Conservation (phyloP, 441 rosid genomes). For the Euphorbia corollata region DNA sequence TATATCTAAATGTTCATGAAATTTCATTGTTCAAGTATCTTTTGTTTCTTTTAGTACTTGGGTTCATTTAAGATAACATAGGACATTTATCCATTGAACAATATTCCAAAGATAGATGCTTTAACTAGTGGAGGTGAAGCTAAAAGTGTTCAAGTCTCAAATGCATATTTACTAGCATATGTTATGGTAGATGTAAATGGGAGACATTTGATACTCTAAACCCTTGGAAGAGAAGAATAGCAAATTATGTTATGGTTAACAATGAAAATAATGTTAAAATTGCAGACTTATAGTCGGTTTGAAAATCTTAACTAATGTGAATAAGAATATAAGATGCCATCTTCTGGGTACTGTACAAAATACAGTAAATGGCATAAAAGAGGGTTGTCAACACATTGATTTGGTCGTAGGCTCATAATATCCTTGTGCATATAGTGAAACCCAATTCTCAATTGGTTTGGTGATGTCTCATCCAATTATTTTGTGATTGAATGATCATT, state of each 20-base stretch:
- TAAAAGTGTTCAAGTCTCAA: background rate
- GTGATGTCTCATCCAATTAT: background rate
- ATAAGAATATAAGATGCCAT: background rate
- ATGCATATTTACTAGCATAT: background rate
- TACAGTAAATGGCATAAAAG: background rate
- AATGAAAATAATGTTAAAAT: background rate
- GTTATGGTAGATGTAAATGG: background rate
- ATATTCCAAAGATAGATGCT: background rate
- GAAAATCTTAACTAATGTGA: background rate
- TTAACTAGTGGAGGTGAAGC: background rate
- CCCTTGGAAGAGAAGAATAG: background rate
- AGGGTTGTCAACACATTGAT: background rate
- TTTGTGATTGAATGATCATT: constrained; percentile 1
- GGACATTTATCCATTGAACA: background rate
- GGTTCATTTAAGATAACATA: background rate
- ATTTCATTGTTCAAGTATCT: background rate
- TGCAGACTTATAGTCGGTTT: background rate
- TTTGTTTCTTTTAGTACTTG: background rate
- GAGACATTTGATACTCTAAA: background rate
- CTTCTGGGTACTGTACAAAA: background rate
- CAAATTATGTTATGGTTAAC: background rate
- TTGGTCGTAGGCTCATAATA: background rate
- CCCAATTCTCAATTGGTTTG: background rate
- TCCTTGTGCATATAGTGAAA: background rate
- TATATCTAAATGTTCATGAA: background rate